Evolutionary conservation across 768 basidiomycete species (phyloP).

Genomic region (Cystofilobasidium bisporidii): DNA sequence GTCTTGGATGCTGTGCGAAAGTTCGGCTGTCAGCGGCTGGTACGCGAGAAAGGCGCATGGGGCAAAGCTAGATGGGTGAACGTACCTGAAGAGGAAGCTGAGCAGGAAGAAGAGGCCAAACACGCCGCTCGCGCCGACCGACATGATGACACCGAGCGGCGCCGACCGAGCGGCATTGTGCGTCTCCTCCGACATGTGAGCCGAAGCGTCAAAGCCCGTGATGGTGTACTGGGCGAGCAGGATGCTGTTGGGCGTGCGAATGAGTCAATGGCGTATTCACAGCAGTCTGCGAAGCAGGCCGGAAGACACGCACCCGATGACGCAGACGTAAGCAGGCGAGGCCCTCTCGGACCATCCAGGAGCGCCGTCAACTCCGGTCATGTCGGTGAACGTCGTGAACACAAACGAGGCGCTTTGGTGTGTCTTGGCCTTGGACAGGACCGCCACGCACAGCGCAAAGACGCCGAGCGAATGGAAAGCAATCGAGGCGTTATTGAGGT

Average conservation of each 20-base stretch:
- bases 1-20: conserved; percentile 69
- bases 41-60: no score
- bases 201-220: conserved; percentile 46
- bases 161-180: conserved; percentile 48
- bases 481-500: conserved; percentile 63
- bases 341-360: conserved; percentile 60
- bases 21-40: no score
- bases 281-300: not conserved
- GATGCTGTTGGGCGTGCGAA: not conserved
- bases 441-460: conserved; percentile 50
- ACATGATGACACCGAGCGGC: conserved; percentile 46
- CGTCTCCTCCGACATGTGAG: conserved; percentile 69
- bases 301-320: conserved; percentile 48
- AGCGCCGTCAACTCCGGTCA: conserved; percentile 47
- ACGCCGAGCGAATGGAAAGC: conserved; percentile 63
- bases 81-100: conserved; percentile 55
- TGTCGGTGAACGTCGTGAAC: conserved; percentile 61
- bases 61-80: no score
- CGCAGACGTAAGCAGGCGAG: conserved; percentile 57
- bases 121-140: conserved; percentile 60
- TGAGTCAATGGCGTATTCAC: not conserved
- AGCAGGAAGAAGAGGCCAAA: conserved; percentile 3
- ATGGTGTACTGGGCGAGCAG: conserved; percentile 69
- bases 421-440: conserved; percentile 60
- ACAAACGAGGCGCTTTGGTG: conserved; percentile 63